Evolutionary conservation across 1,139 yeast genomes (phyloP), one percentile per base, ranked within the genome.

Genomic region (Hanseniaspora sp.): DNA sequence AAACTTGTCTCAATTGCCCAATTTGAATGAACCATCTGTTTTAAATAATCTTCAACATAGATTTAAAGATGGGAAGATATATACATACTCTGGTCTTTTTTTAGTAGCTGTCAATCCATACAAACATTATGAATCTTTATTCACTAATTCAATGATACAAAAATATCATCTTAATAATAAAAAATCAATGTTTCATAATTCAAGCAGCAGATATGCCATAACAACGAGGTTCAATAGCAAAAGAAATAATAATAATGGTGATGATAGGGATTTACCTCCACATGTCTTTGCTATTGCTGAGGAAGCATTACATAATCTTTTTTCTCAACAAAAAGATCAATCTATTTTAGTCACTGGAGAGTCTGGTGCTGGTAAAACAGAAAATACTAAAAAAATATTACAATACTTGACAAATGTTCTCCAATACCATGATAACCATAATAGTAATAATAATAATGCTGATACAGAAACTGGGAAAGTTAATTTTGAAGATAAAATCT

Each of bases 341-440:
- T 82, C 95, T 15, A 87, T 94, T 54, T 73, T 94, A 55, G 97
- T 94, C 12, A 94, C 98, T 1, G 99, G 99, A 58, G 99, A 94
- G 67, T 85, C 95, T 33, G 99, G 98, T 58, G 98, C 98, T 0
- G 98, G 98, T 56, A 92, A 92, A 67, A 92, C 98, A 0, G 98
- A 92, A 69, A 92, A 87, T 62, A 92, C 98, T n/a, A 92, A 92
- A 67, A 87, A 86, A 64, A 90, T 92, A 57, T 85, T 94, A 59
- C 97, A 90, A 67, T 92, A 88, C 67, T 74, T 94, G 56, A 87
- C 96, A 0, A 82, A 90, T 7, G 81, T 87, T 42, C 80, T 92
- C 62, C 67, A 28, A 67, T 67, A 23, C 59, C 60, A 42, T 43
- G 48, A 47, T 7, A 60, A 59, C 13, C 18, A 34, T 29, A 54